phyloP scores from a whole-genome alignment of 805 yeast genomes.

The Pachysolen tannophilus region DNA sequence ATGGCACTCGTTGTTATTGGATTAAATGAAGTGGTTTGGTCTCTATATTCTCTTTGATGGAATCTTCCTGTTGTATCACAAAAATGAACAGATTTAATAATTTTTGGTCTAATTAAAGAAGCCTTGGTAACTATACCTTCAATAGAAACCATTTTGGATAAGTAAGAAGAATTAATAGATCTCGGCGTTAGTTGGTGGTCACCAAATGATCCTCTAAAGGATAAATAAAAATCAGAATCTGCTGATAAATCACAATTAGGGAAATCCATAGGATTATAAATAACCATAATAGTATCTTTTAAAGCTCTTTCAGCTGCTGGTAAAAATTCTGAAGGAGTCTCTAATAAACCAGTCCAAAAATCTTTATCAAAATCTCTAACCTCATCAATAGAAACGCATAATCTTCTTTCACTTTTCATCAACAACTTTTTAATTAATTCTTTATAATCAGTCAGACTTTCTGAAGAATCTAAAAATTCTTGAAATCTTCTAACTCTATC shows the following conservation, averaged over 20 bases:
- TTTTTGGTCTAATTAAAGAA: constrained; percentile 87
- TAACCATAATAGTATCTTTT: constrained; percentile 66
- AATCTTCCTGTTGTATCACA: constrained; percentile 78
- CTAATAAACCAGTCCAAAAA: constrained; percentile 69
- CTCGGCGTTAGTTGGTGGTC: constrained; percentile 82
- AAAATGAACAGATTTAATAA: constrained; percentile 86
- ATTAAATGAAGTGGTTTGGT: constrained; percentile 84
- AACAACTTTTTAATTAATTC: constrained; percentile 70
- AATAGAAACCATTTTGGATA: constrained; percentile 77
- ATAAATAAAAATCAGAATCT: constrained; percentile 60
- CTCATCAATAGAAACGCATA: constrained; percentile 77
- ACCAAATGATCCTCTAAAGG: constrained; percentile 90
- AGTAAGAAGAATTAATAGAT: constrained; percentile 65
- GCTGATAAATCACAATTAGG: constrained; percentile 45
- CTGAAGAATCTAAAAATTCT: constrained; percentile 64
- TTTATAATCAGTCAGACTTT: constrained; percentile 52
- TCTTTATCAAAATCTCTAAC: constrained; percentile 73
- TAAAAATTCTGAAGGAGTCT: constrained; percentile 72
- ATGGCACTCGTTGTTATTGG: constrained; percentile 77
- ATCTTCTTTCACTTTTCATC: constrained; percentile 53
- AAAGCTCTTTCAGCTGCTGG: constrained; percentile 89
- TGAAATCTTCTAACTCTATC: constrained; percentile 86
- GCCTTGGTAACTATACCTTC: constrained; percentile 96
- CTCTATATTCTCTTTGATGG: constrained; percentile 87
- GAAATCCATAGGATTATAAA: constrained; percentile 55